A percentile compares a stretch with the other conserved stretches of the same genome.
Conservation (phyloP, 2,329 filamentous ascomycete genomes). For the Aspergillus aculeatus region DNA sequence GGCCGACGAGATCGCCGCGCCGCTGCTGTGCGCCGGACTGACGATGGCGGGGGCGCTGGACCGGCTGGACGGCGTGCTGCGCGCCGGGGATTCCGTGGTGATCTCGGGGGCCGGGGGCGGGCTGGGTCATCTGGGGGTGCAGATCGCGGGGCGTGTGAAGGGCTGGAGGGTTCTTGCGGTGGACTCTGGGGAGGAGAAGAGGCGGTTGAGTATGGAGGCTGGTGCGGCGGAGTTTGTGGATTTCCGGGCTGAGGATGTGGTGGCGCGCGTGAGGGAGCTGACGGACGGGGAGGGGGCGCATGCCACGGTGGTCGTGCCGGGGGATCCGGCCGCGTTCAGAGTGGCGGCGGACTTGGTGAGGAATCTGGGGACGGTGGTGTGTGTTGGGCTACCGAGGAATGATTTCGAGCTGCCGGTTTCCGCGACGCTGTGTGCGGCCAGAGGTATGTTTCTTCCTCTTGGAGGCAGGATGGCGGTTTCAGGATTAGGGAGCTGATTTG, state of each 20-base stretch:
- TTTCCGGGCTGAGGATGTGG: slow-evolving; percentile 53
- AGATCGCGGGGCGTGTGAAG: slow-evolving; percentile 61
- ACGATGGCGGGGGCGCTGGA: slow-evolving; percentile 66
- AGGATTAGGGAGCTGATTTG: slow-evolving; percentile 44
- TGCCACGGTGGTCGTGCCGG: slow-evolving; percentile 59
- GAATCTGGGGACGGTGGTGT: slow-evolving; percentile 53
- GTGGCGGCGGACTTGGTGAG: slow-evolving; percentile 50
- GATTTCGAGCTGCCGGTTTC: slow-evolving; percentile 25
- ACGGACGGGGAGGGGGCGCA: slow-evolving; percentile 61
- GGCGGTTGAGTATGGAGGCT: slow-evolving; percentile 52
- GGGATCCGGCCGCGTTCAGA: slow-evolving; percentile 51
- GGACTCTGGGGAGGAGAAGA: slow-evolving; percentile 63
- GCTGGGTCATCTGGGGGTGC: slow-evolving; percentile 63
- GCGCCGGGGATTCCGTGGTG: slow-evolving; percentile 60
- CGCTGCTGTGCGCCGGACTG: slow-evolving; percentile 66
- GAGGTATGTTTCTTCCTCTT: no score
- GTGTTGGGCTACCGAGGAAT: slow-evolving; percentile 53
- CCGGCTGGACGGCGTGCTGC: slow-evolving; percentile 52
- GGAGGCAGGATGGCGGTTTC: slow-evolving; percentile 34
- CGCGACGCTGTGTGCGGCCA: no score
- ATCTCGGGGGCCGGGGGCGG: slow-evolving; percentile 63
- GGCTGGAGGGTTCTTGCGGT: slow-evolving; percentile 65
- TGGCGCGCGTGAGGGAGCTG: slow-evolving; percentile 55
- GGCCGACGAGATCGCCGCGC: slow-evolving; percentile 61
- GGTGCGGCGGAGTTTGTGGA: slow-evolving; percentile 68